Base-by-base conservation (phyloP, 139 green algal genomes). In the Coelastrella sp. region DNA sequence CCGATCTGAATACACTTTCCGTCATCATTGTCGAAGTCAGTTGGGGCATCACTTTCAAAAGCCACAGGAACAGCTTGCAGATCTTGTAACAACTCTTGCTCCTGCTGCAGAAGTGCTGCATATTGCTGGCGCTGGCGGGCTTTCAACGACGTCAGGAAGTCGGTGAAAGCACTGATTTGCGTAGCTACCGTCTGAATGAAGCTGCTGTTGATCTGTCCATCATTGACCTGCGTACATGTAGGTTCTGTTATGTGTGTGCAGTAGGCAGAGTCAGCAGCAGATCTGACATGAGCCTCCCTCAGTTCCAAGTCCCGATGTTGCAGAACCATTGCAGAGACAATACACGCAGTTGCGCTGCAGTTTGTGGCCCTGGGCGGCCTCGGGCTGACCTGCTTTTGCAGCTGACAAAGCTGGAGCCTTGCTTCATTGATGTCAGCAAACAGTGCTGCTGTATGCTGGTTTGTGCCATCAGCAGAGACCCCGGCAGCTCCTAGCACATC, bases 51-150 rank as follows among this genome's bases (percentile, higher is more conserved):
- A 41, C 5, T 9, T 21, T 43, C 3, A 23, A 27, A 17, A 21
- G 62, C 11, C 3, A 81, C 34, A 30, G 50, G 48, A 30, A 81
- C 30, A 11, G 32, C n/a, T 35, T 17, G 32, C n/a, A 81, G 73
- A 48, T 81, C 73, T 11, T 66, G 48, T 19, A 67, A 7, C 48
- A 81, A 50, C 50, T 81, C 48, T 41, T 81, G 73, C 50, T 81
- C 73, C 50, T 68, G 48, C 73, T 81, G 73, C 48, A 81, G 73
- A 9, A 81, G 50, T 13, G 34, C 21, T 3, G 30, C 50, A 50
- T 81, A 81, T 50, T 81, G 48, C 48, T 68, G 48, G 15, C 73
- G 73, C 73, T 81, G 73, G 30, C 38, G 21, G 6, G 48, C 48
- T 38, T 81, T 81, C 5, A 68, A 13, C 2, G 48, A 37, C 32